Conservation (phyloP, 495 filamentous ascomycete genomes). For the Tuber umbilicatum region DNA sequence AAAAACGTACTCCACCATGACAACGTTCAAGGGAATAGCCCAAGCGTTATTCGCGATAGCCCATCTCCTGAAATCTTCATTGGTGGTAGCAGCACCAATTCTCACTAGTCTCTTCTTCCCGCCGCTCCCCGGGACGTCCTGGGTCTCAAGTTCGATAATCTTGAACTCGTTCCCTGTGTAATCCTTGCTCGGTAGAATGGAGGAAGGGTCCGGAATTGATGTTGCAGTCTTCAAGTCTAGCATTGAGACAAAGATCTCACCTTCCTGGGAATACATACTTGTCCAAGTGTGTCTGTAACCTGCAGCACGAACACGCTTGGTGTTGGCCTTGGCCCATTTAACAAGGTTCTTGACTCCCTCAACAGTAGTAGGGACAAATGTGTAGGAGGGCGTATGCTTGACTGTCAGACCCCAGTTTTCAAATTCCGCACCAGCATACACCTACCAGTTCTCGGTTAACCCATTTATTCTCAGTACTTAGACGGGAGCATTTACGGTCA, state of each 20-base stretch:
- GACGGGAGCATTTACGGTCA: slow-evolving; percentile 20
- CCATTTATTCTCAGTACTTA: neutral
- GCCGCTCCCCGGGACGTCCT: slow-evolving; percentile 14
- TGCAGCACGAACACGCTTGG: slow-evolving; percentile 46
- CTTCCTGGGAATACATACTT: slow-evolving; percentile 42
- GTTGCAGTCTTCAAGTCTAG: slow-evolving; percentile 46
- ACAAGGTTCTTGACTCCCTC: slow-evolving; percentile 49
- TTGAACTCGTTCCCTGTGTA: slow-evolving; percentile 46
- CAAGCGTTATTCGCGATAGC: slow-evolving; percentile 45
- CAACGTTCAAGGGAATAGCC: slow-evolving; percentile 48
- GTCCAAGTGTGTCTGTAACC: slow-evolving; percentile 52
- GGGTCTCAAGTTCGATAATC: slow-evolving; percentile 40
- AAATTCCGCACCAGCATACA: slow-evolving; percentile 39
- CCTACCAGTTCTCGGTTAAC: slow-evolving; percentile 3
- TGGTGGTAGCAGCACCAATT: slow-evolving; percentile 48
- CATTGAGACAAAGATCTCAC: slow-evolving; percentile 51
- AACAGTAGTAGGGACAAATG: slow-evolving; percentile 49
- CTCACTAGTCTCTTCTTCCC: slow-evolving; percentile 42
- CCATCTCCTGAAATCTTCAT: slow-evolving; percentile 51
- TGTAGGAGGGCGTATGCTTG: slow-evolving; percentile 47
- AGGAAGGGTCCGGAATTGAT: slow-evolving; percentile 47
- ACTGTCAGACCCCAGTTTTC: slow-evolving; percentile 51
- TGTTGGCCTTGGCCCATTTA: slow-evolving; percentile 43
- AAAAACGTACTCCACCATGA: slow-evolving; percentile 48
- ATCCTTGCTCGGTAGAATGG: slow-evolving; percentile 38